A percentile compares a stretch with the other conserved stretches of the same genome.
Conservation (phyloP, 2,329 filamentous ascomycete species). For the Fusarium tjaetaba region DNA sequence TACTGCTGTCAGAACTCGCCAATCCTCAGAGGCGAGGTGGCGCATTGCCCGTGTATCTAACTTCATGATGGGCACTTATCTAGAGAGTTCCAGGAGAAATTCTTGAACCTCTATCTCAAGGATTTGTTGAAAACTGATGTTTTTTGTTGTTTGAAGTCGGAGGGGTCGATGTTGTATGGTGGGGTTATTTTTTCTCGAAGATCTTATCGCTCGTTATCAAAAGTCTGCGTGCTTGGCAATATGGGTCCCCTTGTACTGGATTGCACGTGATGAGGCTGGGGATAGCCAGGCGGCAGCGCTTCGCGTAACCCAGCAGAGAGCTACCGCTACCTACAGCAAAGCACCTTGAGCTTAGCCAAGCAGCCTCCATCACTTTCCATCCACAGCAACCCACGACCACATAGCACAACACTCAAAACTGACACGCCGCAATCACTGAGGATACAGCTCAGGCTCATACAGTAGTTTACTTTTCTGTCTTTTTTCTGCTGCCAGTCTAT, state of each 20-base stretch:
- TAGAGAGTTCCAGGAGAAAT: neutral
- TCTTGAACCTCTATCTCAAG: neutral
- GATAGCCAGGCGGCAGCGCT: conserved; percentile 54
- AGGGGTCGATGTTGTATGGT: conserved; percentile 42
- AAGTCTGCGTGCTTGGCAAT: neutral
- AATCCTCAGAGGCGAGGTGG: conserved; percentile 92
- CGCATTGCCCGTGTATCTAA: conserved; percentile 94
- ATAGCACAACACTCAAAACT: conserved; percentile 33
- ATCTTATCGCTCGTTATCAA: conserved; percentile 43
- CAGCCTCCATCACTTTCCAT: conserved; percentile 53
- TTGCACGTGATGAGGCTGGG: conserved; percentile 48
- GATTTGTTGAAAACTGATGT: neutral
- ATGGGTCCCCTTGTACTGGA: neutral
- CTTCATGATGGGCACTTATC: conserved; percentile 73
- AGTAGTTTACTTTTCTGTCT: conserved; percentile 4
- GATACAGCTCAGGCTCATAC: conserved; percentile 10
- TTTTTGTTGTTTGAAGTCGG: conserved; percentile 14
- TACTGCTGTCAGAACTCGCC: conserved; percentile 93
- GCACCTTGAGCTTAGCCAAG: conserved; percentile 51
- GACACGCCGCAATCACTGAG: conserved; percentile 12
- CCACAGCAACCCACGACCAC: conserved; percentile 42
- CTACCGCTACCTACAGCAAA: conserved; percentile 44
- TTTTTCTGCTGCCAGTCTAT: conserved; percentile 22
- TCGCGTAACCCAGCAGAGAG: conserved; percentile 57
- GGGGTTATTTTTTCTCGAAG: conserved; percentile 45